Evolutionary conservation across 2,329 filamentous ascomycete genomes (phyloP), one percentile per base, ranked within the genome.

Genomic region (Nigrograna mackinnonii): DNA sequence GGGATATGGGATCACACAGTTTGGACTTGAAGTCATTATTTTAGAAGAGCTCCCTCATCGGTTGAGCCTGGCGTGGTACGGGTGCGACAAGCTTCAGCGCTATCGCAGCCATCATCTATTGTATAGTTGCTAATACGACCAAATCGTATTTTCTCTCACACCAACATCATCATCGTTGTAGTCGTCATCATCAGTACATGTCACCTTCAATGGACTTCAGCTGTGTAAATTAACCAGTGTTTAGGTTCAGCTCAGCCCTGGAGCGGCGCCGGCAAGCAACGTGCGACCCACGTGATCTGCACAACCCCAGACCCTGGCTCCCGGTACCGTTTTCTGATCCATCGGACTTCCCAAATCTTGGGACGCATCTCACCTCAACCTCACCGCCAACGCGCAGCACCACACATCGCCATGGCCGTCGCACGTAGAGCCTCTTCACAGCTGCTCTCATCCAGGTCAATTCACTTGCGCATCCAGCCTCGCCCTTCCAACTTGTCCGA

Each of bases 401-500:
- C 14, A 17, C 22, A 20, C 33, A 19, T 37, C 38, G 24, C 45
- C 46, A 69, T 67, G 63, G 55, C 64, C 37, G 35, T 49, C 50
- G 38, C 37, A n/a, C 58, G 60, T 17, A 50, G 51, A 37, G 58
- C 57, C 16, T 46, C 55, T 5, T 38, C 49, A 14, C 45, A 58
- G 45, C 52, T 50, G 16, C 54, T 71, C 20, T 55, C 67, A n/a
- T 55, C 56, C 35, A 70, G 73, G 36, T 72, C 71, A 7, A 62
- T 79, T 6, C 73, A 78, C 47, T 44, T 79, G 41, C 66, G 67
- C 41, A 72, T 78, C 40, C 58, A 68, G 14, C 76, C 76, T 4
- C 71, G 73, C 1, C 73, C 74, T 1, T 62, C 71, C 18, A 73
- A 71, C 48, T 54, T 79, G 19, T 68, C 66, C n/a, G 75, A 79